Evolutionary conservation across 805 yeast species (phyloP), one percentile per base, ranked within the genome.

Genomic region (Tetrapisispora pingtungensis): DNA sequence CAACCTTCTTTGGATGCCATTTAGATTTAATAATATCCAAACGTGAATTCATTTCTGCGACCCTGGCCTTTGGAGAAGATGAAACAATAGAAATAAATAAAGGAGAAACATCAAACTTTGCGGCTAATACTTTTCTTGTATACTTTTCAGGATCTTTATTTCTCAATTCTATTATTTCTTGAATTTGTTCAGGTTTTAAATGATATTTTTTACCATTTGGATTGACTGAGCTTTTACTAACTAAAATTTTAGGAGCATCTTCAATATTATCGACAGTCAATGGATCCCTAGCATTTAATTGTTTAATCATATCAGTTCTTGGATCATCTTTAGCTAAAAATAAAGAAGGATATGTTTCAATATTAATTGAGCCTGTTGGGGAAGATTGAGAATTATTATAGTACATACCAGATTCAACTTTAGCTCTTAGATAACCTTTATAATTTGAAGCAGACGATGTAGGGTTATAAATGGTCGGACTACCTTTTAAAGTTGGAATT

Each of bases 371-470:
- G 46, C 71, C 66, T 12, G 74, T 64, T 24, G 81, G 70, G 13
- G 83, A 73, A 3, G 89, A 75, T 20, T 87, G 88, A 35, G 86
- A 74, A 17, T 80, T 80, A 49, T 75, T 71, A 54, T 68, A 70
- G 34, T 78, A 75, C 24, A 84, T 64, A 5, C 90, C 90, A 20
- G 72, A 67, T 1, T 80, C 76, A 17, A 74, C 66, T 42, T 68
- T 59, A 4, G 60, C 61, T 38, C 56, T 61, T 43, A 61, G 32
- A 26, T 53, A 59, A 47, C 75, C 74, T 51, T 74, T 74, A 61
- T 82, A 78, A 58, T 81, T 84, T 53, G 72, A 74, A 8, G 86
- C 80, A 19, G 90, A 82, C 46, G 78, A 69, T 34, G 65, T 66
- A 8, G 77, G 72, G 60, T 84, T 81, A 66, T 69, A 84, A 8